A percentile compares a stretch with the other conserved stretches of the same genome.
These are phyloP conservation scores for Ogataea corticis DNA, from an alignment of 805 yeast genomes.

Conservation along the genomic window DNA sequence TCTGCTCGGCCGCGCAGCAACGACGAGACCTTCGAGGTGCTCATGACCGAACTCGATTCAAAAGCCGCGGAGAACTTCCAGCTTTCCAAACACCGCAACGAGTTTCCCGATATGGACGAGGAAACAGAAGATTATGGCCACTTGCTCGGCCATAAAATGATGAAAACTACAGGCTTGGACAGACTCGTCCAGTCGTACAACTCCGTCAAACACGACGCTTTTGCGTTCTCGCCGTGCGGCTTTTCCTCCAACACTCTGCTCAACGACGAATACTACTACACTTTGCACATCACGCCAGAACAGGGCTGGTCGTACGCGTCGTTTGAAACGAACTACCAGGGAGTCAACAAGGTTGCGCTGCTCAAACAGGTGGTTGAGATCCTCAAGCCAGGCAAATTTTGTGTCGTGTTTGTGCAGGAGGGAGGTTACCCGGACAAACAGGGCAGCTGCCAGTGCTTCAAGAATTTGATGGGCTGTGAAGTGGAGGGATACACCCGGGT, in stretches of 20 bases:
- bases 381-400: slow-evolving; percentile 76
- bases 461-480: slow-evolving; percentile 33
- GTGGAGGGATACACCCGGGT: slow-evolving; percentile 55
- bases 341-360: slow-evolving; percentile 52
- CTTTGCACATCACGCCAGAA: slow-evolving; percentile 94
- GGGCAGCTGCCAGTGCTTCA: slow-evolving; percentile 18
- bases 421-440: background rate
- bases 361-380: slow-evolving; percentile 58
- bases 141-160: slow-evolving; percentile 66
- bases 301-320: slow-evolving; percentile 94
- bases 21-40: slow-evolving; percentile 76
- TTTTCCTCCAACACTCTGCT: slow-evolving; percentile 84
- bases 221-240: slow-evolving; percentile 93
- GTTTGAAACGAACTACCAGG: slow-evolving; percentile 83
- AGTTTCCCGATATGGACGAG: slow-evolving; percentile 43
- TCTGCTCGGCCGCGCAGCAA: background rate
- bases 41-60: slow-evolving; percentile 83
- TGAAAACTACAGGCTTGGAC: slow-evolving; percentile 63
- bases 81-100: slow-evolving; percentile 32
- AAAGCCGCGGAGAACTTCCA: slow-evolving; percentile 56
- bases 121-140: slow-evolving; percentile 76
- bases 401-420: slow-evolving; percentile 38
- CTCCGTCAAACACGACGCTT: slow-evolving; percentile 66
- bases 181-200: slow-evolving; percentile 36
- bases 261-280: slow-evolving; percentile 59